Percentiles rank a stretch among this genome's conserved stretches.
These are phyloP conservation scores for Blastobotrys capitulatus DNA, from an alignment of 1,139 yeast genomes.

Conservation along the genomic window DNA sequence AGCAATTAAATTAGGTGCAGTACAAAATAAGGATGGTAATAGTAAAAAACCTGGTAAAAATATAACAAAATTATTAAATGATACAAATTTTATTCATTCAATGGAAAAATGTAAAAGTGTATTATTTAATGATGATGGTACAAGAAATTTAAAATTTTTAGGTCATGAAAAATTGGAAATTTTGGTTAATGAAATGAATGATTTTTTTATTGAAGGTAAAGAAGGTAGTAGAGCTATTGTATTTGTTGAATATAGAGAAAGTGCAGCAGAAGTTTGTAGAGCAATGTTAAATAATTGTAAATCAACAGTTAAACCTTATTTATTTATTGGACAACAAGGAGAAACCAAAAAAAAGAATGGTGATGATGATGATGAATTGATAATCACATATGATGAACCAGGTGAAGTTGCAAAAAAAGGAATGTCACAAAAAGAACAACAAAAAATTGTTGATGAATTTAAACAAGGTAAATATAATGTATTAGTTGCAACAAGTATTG, in stretches of 20 bases:
- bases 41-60: slow-evolving; percentile 27
- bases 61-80: slow-evolving; percentile 42
- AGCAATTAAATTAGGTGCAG: slow-evolving; percentile 15
- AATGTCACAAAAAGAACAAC: slow-evolving; percentile 41
- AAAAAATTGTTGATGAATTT: slow-evolving; percentile 63
- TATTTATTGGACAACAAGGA: slow-evolving; percentile 77
- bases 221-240: slow-evolving; percentile 65
- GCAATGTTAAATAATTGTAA: slow-evolving; percentile 47
- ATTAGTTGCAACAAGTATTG: slow-evolving; percentile 92
- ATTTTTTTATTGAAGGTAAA: slow-evolving; percentile 34
- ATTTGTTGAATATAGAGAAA: slow-evolving; percentile 82
- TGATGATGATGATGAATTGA: slow-evolving; percentile 1
- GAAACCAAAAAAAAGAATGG: slow-evolving; percentile 14
- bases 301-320: slow-evolving; percentile 55
- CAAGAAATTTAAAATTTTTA: slow-evolving; percentile 37
- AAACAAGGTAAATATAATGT: slow-evolving; percentile 67
- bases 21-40: slow-evolving; percentile 16
- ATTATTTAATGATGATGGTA: slow-evolving; percentile 23
- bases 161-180: slow-evolving; percentile 77
- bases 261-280: slow-evolving; percentile 80
- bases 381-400: slow-evolving; percentile 13
- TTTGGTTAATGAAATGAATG: slow-evolving; percentile 50
- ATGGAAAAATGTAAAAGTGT: slow-evolving; percentile 43
- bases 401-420: slow-evolving; percentile 22
- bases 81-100: slow-evolving; percentile 44